Percentiles rank a stretch among this genome's conserved stretches.
phyloP scores from a whole-genome alignment of 73 alveolate species.

The Paramecium sonneborni region DNA sequence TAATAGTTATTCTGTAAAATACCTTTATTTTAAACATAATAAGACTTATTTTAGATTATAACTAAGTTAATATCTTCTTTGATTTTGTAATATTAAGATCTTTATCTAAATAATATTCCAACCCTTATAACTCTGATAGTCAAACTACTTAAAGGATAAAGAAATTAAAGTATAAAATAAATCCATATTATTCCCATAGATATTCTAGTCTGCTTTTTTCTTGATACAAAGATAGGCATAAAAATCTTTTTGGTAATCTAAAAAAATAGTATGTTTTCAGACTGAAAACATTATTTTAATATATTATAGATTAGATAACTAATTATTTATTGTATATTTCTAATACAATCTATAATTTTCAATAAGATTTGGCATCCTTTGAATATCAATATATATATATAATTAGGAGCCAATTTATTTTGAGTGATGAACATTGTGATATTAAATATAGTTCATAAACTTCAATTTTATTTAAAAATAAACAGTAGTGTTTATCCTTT shows the following conservation, averaged over 20 bases:
- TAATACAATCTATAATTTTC: neutral
- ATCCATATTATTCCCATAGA: constrained; percentile 28
- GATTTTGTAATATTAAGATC: neutral
- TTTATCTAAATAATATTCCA: neutral
- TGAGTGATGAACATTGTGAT: neutral
- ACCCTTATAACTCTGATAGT: constrained; percentile 18
- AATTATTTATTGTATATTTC: neutral
- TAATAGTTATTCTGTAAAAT: neutral
- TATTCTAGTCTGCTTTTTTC: constrained; percentile 12
- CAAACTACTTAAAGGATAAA: neutral
- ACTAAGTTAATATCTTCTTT: constrained; percentile 6
- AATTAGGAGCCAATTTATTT: neutral
- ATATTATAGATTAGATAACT: neutral
- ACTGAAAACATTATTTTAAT: neutral
- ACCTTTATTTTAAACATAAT: neutral
- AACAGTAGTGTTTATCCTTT: constrained; percentile 28
- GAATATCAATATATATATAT: neutral
- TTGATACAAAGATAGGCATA: neutral
- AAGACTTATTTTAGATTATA: neutral
- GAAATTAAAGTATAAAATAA: constrained; percentile 12
- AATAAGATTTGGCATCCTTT: constrained; percentile 5
- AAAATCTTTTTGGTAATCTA: neutral
- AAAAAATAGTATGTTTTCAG: neutral
- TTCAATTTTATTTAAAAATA: neutral
- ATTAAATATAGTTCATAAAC: constrained; percentile 31